phyloP scores from a whole-genome alignment of 805 yeast species.

The Lachancea sp. region DNA sequence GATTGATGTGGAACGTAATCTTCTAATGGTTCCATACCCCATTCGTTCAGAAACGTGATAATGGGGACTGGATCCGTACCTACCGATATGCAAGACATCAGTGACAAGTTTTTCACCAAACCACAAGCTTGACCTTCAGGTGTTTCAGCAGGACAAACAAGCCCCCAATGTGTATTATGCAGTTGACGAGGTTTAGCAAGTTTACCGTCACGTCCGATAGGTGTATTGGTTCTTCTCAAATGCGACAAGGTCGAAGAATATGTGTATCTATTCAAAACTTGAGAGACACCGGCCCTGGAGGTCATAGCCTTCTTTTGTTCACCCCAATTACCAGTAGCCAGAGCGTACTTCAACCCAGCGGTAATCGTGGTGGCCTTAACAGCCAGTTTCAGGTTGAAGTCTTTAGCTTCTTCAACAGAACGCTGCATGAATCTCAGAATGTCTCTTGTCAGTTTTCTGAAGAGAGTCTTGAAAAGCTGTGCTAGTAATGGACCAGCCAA shows the following conservation, averaged over 20 bases:
- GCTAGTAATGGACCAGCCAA: conserved; percentile 97
- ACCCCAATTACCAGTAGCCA: conserved; percentile 99
- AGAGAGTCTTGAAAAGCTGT: conserved; percentile 86
- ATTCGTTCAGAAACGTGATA: conserved; percentile 86
- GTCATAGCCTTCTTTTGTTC: conserved; percentile 99
- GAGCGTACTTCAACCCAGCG: conserved; percentile 92
- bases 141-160: conserved; percentile 99
- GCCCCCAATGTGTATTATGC: conserved; percentile 99
- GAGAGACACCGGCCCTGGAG: conserved; percentile 98
- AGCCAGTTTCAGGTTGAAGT: conserved; percentile 91
- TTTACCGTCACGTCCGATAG: conserved; percentile 98
- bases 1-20: conserved; percentile 91
- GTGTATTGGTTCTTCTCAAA: conserved; percentile 97
- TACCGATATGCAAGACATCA: conserved; percentile 96
- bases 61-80: conserved; percentile 97
- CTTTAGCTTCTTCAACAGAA: conserved; percentile 96
- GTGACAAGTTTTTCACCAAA: conserved; percentile 87
- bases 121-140: conserved; percentile 99
- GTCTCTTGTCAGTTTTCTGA: conserved; percentile 92
- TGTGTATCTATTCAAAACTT: conserved; percentile 94
- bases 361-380: conserved; percentile 96
- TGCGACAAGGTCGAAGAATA: conserved; percentile 98
- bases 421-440: conserved; percentile 97
- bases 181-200: conserved; percentile 98
- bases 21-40: conserved; percentile 98